These are phyloP conservation scores for Coemansia sp. DNA, from an alignment of 192 early-diverging fungal species.

Conservation along the genomic window DNA sequence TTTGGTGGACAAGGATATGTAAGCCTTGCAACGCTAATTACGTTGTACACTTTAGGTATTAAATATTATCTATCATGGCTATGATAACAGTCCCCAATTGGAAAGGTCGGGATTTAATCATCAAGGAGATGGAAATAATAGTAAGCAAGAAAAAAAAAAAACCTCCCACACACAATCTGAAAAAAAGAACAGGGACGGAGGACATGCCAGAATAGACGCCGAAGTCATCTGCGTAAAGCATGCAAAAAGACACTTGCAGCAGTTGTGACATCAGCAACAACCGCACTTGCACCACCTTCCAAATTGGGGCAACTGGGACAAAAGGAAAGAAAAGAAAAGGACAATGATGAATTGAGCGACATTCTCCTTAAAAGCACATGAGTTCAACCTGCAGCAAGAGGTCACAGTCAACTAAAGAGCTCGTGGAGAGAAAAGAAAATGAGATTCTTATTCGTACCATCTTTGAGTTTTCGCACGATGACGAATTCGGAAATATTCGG, in stretches of 20 bases:
- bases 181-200: background rate
- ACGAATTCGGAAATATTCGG: no score
- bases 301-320: slow-evolving; percentile 19
- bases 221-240: slow-evolving; percentile 25
- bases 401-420: no score
- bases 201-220: slow-evolving; percentile 18
- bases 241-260: slow-evolving; percentile 7
- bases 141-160: background rate
- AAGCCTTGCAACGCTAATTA: background rate
- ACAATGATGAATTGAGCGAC: background rate
- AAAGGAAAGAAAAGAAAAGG: slow-evolving; percentile 12
- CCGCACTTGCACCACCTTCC: background rate
- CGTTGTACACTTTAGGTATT: background rate
- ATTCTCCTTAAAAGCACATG: background rate
- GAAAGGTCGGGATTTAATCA: no score
- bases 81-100: no score
- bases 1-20: background rate
- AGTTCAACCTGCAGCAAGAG: background rate
- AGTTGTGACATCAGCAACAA: background rate
- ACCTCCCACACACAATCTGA: background rate
- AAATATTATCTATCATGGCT: background rate
- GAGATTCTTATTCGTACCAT: background rate
- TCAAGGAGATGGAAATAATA: no score
- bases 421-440: background rate
- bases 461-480: no score